Evolutionary conservation across 768 basidiomycete genomes (phyloP).

Genomic region (Rhizopogon rudus): DNA sequence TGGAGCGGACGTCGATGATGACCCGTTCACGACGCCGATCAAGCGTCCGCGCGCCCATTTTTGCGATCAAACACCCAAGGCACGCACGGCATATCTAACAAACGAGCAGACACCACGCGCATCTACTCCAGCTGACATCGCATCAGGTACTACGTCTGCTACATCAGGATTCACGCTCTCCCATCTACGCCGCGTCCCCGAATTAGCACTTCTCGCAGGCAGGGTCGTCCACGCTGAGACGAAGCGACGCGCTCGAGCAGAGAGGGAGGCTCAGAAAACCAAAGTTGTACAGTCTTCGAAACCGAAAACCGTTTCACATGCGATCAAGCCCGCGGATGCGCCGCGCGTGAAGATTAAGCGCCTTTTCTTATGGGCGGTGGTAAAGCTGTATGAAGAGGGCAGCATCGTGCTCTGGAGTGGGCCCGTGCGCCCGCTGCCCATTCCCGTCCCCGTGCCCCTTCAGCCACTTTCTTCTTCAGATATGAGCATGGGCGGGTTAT

Average conservation of each 20-base stretch:
- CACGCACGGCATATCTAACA: neutral
- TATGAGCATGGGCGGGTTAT: constrained; percentile 34
- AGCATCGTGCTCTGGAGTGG: constrained; percentile 72
- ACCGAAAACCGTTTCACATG: neutral
- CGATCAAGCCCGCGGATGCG: constrained; percentile 11
- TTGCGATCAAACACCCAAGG: constrained; percentile 23
- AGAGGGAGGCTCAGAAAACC: constrained; percentile 37
- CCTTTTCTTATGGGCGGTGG: constrained; percentile 61
- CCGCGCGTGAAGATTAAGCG: constrained; percentile 52
- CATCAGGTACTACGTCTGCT: neutral
- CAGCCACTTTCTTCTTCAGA: neutral
- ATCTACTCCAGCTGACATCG: neutral
- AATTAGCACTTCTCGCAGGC: constrained; percentile 57
- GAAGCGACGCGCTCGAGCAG: constrained; percentile 47
- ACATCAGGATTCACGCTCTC: constrained; percentile 61
- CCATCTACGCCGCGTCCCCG: constrained; percentile 73
- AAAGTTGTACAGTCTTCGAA: constrained; percentile 1
- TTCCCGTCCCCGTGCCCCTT: neutral
- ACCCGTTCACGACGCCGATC: constrained; percentile 23
- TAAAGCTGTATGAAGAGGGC: constrained; percentile 66
- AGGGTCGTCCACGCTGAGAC: constrained; percentile 60
- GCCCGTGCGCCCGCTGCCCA: constrained; percentile 34
- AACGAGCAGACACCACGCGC: constrained; percentile 1
- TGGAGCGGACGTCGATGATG: constrained; percentile 3
- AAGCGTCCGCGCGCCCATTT: constrained; percentile 18